Evolutionary conservation across 2,329 filamentous ascomycete species (phyloP), one percentile per base, ranked within the genome.

Genomic region (Lasiodiplodia sp.): DNA sequence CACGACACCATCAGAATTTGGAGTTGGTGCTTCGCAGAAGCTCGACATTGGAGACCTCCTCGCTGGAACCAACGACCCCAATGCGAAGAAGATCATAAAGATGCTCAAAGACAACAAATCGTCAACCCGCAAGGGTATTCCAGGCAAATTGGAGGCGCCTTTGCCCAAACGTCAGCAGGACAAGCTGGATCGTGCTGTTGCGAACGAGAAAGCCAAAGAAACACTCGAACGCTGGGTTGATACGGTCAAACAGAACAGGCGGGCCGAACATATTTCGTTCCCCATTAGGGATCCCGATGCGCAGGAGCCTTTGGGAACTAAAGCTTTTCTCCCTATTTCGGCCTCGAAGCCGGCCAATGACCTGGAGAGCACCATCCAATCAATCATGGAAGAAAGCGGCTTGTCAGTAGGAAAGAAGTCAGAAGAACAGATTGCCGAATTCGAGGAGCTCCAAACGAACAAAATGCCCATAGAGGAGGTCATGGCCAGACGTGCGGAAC

Each of bases 221-320:
- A 95, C 94, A 0, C 84, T 99, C 31, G 90, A 92, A 71, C 89
- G 93, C 74, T 99, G 96, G 96, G 91, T 91, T 38, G 95, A 97
- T 70, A 98, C 96, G 0, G 94, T 99, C 75, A 97, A 97, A 81
- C 89, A 93, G 38, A 97, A 97, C 79, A 91, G 96, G 69, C 88
- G 93, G 73, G 94, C 95, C 1, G 96, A 98, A 71, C 93, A 97
- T 78, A 84, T 99, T 14, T 86, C 90, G 23, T 99, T 99, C 75
- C 96, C 96, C 5, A 85, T 98, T 0, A 87, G 91, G 2, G 91
- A 93, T 74, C 91, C 90, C 49, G 88, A 90, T 69, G 88, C 86
- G 66, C 86, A 85, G 34, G 88, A 89, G 23, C 79, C 84, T 12
- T 78, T 86, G 55, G 88, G 86, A 25, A 88, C 90, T 75, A 87